A percentile compares a stretch with the other conserved stretches of the same genome.
phyloP scores from a whole-genome alignment of 768 basidiomycete genomes.

The Boletus vermiculosoides region DNA sequence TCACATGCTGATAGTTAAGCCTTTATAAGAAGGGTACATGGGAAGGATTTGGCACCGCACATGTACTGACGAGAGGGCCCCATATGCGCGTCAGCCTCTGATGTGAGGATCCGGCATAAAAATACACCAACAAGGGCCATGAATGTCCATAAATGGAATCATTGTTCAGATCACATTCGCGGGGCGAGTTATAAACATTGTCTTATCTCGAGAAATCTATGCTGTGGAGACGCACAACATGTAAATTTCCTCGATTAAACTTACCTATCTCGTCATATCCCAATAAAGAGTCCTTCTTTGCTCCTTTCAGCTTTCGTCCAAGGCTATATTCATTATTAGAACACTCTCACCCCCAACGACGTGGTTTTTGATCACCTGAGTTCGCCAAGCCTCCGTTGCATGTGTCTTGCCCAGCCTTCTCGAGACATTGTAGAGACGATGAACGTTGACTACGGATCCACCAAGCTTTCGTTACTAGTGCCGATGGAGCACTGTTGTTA shows the following conservation, averaged over 20 bases:
- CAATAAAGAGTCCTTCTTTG: too few relatives aligned
- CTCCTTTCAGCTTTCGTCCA: neutral
- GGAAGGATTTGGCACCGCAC: constrained; percentile 4
- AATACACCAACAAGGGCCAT: neutral
- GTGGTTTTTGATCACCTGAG: neutral
- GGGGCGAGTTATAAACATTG: neutral
- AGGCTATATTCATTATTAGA: neutral
- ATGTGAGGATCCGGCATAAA: neutral
- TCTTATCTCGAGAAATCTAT: too few relatives aligned
- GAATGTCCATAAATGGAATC: constrained; percentile 1
- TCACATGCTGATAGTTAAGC: neutral
- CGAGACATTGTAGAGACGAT: neutral
- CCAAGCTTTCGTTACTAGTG: neutral
- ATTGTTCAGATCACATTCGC: neutral
- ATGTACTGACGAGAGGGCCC: neutral
- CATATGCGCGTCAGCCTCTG: constrained; percentile 8
- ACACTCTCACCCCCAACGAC: neutral
- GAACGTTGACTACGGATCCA: neutral
- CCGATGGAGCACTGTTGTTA: neutral
- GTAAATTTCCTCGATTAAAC: too few relatives aligned
- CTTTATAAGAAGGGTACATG: constrained; percentile 13
- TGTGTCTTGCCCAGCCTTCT: neutral
- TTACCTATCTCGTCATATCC: too few relatives aligned
- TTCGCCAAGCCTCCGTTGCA: neutral
- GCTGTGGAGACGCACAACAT: too few relatives aligned